A percentile compares a stretch with the other conserved stretches of the same genome.
phyloP scores from a whole-genome alignment of 1,284 basidiomycete species.

The Leccinum pseudoinsigne region DNA sequence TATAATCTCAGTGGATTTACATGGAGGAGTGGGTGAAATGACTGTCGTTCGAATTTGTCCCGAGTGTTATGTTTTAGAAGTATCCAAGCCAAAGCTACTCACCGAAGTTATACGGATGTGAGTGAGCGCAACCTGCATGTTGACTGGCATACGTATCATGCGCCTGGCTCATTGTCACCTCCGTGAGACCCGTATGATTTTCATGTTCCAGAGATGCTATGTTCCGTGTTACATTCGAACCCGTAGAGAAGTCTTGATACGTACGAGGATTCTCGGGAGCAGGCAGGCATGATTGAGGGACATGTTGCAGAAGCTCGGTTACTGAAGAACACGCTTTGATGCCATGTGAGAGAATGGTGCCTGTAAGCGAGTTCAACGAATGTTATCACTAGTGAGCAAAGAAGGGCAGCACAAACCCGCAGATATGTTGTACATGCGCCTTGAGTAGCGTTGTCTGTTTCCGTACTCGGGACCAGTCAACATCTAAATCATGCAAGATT shows the following conservation, averaged over 20 bases:
- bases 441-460: slow-evolving; percentile 63
- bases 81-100: slow-evolving; percentile 24
- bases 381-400: neutral
- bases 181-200: slow-evolving; percentile 47
- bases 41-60: slow-evolving; percentile 60
- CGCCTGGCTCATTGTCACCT: slow-evolving; percentile 62
- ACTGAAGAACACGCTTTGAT: slow-evolving; percentile 61
- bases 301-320: slow-evolving; percentile 53
- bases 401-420: slow-evolving; percentile 51
- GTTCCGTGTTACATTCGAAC: slow-evolving; percentile 12
- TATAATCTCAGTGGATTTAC: slow-evolving; percentile 79
- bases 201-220: slow-evolving; percentile 63
- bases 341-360: slow-evolving; percentile 51
- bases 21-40: slow-evolving; percentile 61
- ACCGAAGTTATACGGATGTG: slow-evolving; percentile 73
- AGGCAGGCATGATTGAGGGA: slow-evolving; percentile 51
- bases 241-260: slow-evolving; percentile 15
- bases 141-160: slow-evolving; percentile 61
- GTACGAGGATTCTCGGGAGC: slow-evolving; percentile 56
- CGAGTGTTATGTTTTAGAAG: slow-evolving; percentile 10
- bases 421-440: slow-evolving; percentile 73
- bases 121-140: slow-evolving; percentile 58
- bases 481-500: slow-evolving; percentile 30
- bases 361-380: slow-evolving; percentile 36
- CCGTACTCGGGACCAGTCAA: slow-evolving; percentile 45